These are phyloP conservation scores for Prunus kanzakura DNA, from an alignment of 306 rosid species.

Conservation along the genomic window DNA sequence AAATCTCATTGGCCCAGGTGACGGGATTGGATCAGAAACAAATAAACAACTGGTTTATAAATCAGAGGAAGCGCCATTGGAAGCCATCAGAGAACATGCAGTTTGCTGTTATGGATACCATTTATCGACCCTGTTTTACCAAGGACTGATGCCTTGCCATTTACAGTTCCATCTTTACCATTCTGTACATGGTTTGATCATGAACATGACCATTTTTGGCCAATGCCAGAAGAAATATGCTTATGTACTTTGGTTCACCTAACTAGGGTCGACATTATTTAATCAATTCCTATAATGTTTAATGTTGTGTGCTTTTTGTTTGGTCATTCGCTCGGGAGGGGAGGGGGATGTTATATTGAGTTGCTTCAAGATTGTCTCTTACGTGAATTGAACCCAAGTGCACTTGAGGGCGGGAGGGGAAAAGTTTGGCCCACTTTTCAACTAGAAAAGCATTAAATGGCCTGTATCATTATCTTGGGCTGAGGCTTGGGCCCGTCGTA, in stretches of 20 bases:
- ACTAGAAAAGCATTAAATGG: not conserved
- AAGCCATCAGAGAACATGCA: slow-evolving; percentile 61
- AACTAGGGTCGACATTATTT: too few relatives aligned
- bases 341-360: too few relatives aligned
- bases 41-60: slow-evolving; percentile 79
- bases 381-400: too few relatives aligned
- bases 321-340: too few relatives aligned
- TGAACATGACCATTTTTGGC: not conserved
- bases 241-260: not conserved
- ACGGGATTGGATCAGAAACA: slow-evolving; percentile 74
- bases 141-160: not conserved
- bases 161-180: not conserved
- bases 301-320: too few relatives aligned
- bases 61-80: slow-evolving; percentile 92
- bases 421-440: too few relatives aligned
- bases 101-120: slow-evolving; percentile 40
- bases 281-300: too few relatives aligned
- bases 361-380: too few relatives aligned
- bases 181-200: not conserved
- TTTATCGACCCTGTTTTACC: slow-evolving; percentile 36
- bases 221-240: not conserved
- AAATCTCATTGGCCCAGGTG: slow-evolving; percentile 55
- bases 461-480: not conserved
- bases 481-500: not conserved
- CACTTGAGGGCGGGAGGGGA: too few relatives aligned